Evolutionary conservation across 768 basidiomycete genomes (phyloP).

Genomic region (Cystofilobasidium ferigula): DNA sequence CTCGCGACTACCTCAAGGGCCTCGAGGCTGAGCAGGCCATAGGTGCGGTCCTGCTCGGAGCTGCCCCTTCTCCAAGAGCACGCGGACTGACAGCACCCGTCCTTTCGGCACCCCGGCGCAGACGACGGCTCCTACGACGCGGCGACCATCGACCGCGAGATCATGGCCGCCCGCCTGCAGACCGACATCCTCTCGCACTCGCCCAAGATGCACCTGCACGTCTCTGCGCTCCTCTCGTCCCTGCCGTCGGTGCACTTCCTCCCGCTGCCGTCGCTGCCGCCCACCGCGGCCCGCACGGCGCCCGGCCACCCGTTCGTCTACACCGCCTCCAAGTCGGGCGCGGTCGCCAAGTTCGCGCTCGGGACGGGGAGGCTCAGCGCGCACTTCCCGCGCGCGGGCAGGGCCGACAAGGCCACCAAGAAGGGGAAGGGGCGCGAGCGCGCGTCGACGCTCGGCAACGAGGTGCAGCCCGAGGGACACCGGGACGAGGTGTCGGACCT

Average conservation of each 20-base stretch:
- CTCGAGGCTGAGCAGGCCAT: constrained; percentile 56
- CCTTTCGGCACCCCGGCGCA: constrained; percentile 27
- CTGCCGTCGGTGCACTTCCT: constrained; percentile 41
- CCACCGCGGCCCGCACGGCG: constrained; percentile 55
- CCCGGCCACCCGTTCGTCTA: constrained; percentile 65
- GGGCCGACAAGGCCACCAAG: constrained; percentile 19
- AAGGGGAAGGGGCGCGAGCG: constrained; percentile 49
- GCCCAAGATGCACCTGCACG: constrained; percentile 71
- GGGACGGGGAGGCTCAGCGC: constrained; percentile 50
- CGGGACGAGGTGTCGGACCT: constrained; percentile 73
- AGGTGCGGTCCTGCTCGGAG: not conserved
- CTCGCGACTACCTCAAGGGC: constrained; percentile 76
- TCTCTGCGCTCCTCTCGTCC: constrained; percentile 48
- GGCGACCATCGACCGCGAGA: constrained; percentile 84
- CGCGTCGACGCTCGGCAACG: constrained; percentile 20
- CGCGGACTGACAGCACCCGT: not conserved
- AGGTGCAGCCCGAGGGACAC: constrained; percentile 54
- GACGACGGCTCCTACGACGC: constrained; percentile 90
- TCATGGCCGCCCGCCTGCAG: constrained; percentile 79
- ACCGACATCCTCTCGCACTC: constrained; percentile 81
- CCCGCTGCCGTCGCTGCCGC: constrained; percentile 43
- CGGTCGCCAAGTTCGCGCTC: constrained; percentile 76
- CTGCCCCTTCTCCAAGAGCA: too few species aligned
- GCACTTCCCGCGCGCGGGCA: constrained; percentile 45
- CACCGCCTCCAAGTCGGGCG: constrained; percentile 81